Evolutionary conservation across 768 basidiomycete genomes (phyloP), one percentile per base, ranked within the genome.

Genomic region (Mycena leptocephala): DNA sequence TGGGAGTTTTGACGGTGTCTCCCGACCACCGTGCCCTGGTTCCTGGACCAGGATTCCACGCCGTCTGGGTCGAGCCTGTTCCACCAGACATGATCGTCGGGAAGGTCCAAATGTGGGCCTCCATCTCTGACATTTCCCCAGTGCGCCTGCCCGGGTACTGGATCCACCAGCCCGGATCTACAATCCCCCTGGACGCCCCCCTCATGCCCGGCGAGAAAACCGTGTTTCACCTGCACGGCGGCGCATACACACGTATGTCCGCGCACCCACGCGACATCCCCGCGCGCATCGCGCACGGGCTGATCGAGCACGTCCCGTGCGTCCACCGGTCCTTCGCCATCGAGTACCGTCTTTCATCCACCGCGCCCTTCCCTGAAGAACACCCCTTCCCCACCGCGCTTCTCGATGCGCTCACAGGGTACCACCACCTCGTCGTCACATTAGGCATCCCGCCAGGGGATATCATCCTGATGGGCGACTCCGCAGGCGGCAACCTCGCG

Each of bases 321-420:
- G 81, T 92, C 20, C 81, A 85, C 32, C 90, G 92, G 48, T 84
- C 87, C 5, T 89, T 95, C 79, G 89, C 89, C 11, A 78, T 95
- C 62, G 95, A 96, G 83, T 97, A 96, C 82, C 92, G 95, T 5
- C 89, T 93, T 55, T 90, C 91, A 39, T 84, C 90, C 9, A 80
- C 83, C 14, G 80, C 85, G 62, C 88, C 91, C 30, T 84, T 84
- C 79, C 74, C 80, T 32, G 82, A 86, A 13, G 83, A 83, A 7
- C 87, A 92, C 76, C 90, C 94, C 10, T 96, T 96, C 86, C 95
- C 95, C 0, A 87, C 93, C 0, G 94, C 94, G 28, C 86, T 97
- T 0, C 84, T 96, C 18, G 95, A 97, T 80, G 92, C 91, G 5
- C 84, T 96, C 13, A 90, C 94, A 1, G 95, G 93, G 6, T 97